phyloP scores from a whole-genome alignment of 257 asterid genomes.

The Scutellaria minor region DNA sequence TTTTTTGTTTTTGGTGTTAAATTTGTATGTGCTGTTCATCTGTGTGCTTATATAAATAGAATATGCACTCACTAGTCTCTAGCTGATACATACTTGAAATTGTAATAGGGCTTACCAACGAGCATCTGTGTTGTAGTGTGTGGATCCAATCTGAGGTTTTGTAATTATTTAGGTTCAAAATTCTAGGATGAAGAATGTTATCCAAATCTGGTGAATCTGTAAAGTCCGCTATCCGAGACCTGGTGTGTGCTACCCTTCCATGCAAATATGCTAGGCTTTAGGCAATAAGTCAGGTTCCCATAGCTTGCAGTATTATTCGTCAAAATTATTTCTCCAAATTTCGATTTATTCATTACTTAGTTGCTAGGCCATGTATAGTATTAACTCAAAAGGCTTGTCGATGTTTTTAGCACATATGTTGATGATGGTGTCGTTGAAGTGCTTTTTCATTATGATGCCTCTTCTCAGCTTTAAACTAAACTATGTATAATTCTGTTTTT shows the following conservation, averaged over 20 bases:
- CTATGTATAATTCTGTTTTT: too few relatives aligned
- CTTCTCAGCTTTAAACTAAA: not conserved
- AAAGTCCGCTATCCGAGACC: not conserved
- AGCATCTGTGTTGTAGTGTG: not conserved
- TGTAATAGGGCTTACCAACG: not conserved
- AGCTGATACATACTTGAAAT: slow-evolving; percentile 6
- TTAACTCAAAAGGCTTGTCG: slow-evolving; percentile 3
- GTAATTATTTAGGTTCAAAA: not conserved
- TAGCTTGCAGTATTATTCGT: slow-evolving; percentile 31
- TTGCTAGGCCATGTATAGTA: slow-evolving; percentile 30
- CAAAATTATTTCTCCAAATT: slow-evolving; percentile 20
- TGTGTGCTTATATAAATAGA: too few relatives aligned
- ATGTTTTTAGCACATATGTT: not conserved
- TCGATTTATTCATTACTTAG: slow-evolving; percentile 31
- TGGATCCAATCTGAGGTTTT: slow-evolving; percentile 18
- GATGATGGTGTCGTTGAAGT: not conserved
- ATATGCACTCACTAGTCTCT: not conserved
- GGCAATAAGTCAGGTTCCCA: slow-evolving; percentile 26
- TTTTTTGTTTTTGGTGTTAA: not conserved
- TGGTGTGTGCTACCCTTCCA: slow-evolving; percentile 26
- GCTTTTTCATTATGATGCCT: not conserved
- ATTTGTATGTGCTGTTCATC: too few relatives aligned
- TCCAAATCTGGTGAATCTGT: not conserved
- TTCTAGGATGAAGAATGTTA: slow-evolving; percentile 18
- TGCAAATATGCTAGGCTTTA: slow-evolving; percentile 18